phyloP scores from a whole-genome alignment of 257 asterid species.

The Gentiana macrophylla region DNA sequence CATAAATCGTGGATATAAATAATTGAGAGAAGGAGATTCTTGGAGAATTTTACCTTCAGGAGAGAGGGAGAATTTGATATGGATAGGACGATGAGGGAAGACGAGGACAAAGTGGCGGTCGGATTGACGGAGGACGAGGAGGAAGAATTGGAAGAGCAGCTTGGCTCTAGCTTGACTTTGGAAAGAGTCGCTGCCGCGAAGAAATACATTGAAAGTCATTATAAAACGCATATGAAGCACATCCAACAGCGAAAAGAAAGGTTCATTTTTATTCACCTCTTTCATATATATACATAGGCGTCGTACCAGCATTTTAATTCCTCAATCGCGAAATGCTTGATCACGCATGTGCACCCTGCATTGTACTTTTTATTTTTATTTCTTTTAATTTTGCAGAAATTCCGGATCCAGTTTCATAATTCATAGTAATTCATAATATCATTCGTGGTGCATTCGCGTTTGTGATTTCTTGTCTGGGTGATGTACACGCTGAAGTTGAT shows the following conservation, averaged over 20 bases:
- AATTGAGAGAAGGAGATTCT: neutral
- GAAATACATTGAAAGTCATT: conserved; percentile 73
- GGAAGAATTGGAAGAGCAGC: conserved; percentile 33
- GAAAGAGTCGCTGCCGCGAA: conserved; percentile 84
- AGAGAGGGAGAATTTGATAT: neutral
- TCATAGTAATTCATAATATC: too few species aligned
- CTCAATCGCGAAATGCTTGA: too few species aligned
- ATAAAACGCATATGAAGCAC: conserved; percentile 51
- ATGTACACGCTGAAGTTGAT: too few species aligned
- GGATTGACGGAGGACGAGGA: conserved; percentile 19
- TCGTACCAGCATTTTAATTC: too few species aligned
- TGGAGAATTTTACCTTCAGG: neutral
- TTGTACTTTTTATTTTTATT: too few species aligned
- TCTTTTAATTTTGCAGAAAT: too few species aligned
- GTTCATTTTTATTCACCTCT: conserved; percentile 4
- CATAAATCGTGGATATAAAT: too few species aligned
- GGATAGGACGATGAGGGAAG: conserved; percentile 4
- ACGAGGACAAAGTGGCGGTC: conserved; percentile 22
- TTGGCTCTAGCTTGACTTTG: conserved; percentile 48
- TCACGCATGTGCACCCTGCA: too few species aligned
- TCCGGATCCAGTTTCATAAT: too few species aligned
- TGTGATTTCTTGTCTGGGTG: too few species aligned
- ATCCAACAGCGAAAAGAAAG: conserved; percentile 58
- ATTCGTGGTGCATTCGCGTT: too few species aligned
- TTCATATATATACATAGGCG: too few species aligned